phyloP scores from a whole-genome alignment of 139 green algal genomes.

The Coelastrella sp. region DNA sequence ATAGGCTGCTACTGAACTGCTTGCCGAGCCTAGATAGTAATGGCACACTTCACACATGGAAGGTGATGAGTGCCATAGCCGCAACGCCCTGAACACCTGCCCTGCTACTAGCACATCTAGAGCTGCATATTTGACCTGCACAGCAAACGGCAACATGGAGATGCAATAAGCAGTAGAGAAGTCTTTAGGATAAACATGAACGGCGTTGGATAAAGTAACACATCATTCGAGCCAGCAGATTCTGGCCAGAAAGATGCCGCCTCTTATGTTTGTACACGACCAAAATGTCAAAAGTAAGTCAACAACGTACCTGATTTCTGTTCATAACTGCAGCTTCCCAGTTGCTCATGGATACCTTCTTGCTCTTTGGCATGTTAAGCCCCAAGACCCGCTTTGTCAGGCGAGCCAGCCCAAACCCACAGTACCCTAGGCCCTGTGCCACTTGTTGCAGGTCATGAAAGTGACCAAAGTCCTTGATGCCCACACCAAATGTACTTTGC shows the following conservation, averaged over 20 bases:
- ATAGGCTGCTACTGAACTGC: neutral
- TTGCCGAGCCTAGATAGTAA: neutral
- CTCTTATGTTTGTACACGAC: too few relatives aligned
- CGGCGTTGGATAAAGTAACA: neutral
- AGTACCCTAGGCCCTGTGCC: conserved; percentile 53
- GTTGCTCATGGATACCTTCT: conserved; percentile 60
- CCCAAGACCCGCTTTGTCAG: conserved; percentile 61
- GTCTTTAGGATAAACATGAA: neutral
- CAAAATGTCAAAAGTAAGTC: too few relatives aligned
- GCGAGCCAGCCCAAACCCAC: conserved; percentile 51
- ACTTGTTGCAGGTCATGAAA: conserved; percentile 49
- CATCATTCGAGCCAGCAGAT: neutral
- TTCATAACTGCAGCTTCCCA: conserved; percentile 59
- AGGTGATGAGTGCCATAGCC: conserved; percentile 72
- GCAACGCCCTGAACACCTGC: conserved; percentile 62
- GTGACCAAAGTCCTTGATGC: conserved; percentile 42
- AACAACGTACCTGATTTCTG: conserved; percentile 46
- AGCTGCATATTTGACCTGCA: conserved; percentile 68
- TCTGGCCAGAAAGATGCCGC: too few relatives aligned
- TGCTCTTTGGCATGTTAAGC: conserved; percentile 55
- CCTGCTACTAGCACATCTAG: conserved; percentile 62
- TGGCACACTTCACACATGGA: conserved; percentile 53
- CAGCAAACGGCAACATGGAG: neutral
- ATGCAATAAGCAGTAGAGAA: neutral
- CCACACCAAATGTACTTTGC: conserved; percentile 55